Evolutionary conservation across 768 basidiomycete genomes (phyloP).

Genomic region (Leccinum variicolor): DNA sequence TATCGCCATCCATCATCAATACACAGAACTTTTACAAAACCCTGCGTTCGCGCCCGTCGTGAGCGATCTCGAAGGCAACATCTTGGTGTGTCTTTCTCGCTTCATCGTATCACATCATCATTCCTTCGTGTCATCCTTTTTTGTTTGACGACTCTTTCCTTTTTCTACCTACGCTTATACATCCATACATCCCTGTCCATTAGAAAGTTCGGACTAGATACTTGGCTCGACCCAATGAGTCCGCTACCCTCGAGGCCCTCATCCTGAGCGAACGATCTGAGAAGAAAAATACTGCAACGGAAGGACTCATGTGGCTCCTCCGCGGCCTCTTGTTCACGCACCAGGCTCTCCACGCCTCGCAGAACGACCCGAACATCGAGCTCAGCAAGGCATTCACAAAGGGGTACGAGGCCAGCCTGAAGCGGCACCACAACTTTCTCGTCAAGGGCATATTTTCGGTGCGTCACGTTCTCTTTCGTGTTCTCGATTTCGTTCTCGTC

Average conservation of each 20-base stretch:
- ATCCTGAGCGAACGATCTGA: constrained; percentile 80
- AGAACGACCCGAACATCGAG: constrained; percentile 52
- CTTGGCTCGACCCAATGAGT: constrained; percentile 58
- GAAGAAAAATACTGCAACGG: constrained; percentile 86
- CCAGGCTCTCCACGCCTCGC: constrained; percentile 68
- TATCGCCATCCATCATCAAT: background rate
- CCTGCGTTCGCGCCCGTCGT: constrained; percentile 79
- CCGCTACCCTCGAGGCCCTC: constrained; percentile 78
- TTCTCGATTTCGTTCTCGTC: background rate
- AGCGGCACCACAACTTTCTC: constrained; percentile 79
- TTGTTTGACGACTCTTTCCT: background rate
- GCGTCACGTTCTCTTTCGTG: constrained; percentile 37
- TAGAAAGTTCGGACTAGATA: constrained; percentile 92
- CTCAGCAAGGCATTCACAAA: constrained; percentile 72
- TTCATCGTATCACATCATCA: background rate
- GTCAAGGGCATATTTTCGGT: constrained; percentile 58
- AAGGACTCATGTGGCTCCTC: constrained; percentile 92
- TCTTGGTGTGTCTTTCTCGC: constrained; percentile 55
- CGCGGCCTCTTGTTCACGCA: constrained; percentile 91
- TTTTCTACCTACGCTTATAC: background rate
- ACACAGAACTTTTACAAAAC: constrained; percentile 24
- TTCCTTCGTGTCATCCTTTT: background rate
- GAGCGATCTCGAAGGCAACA: constrained; percentile 87
- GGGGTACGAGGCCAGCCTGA: constrained; percentile 80
- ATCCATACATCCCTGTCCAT: background rate